Evolutionary conservation across 2,329 filamentous ascomycete species (phyloP), one percentile per base, ranked within the genome.

Genomic region (Colletotrichum gigasporum): DNA sequence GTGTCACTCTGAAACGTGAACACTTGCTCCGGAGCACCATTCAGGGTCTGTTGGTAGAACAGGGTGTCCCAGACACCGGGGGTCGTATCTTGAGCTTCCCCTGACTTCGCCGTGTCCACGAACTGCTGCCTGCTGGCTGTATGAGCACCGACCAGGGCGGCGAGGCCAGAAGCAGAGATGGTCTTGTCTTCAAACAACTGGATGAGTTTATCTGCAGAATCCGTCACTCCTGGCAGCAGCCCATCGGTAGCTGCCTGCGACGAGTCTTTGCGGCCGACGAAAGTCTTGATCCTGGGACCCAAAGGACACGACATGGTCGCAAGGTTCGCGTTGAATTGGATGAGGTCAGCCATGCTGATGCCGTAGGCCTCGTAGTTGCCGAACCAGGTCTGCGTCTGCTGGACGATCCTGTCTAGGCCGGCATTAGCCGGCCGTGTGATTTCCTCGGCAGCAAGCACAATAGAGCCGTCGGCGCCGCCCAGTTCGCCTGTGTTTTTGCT

Each of bases 111-210:
- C 1, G 71, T 45, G 66, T 84, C 78, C 63, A 80, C 78, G 37
- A 79, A 78, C 63, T 78, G 77, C 69, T 86, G 83, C 66, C 80
- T 79, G 3, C 81, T 82, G 3, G 82, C 79, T 1, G 82, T 82
- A 69, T 87, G 85, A 0, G 85, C 84, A 41, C 85, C 85, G 3
- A 87, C 71, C 2, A 87, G 79, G 2, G 85, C 84, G 2, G 82
- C 81, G 1, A 86, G 79, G 10, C 84, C 82, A 32, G 79, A 78
- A 0, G 80, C 76, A n/a, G 71, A 75, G 66, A 88, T 85, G 2
- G 84, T 86, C 73, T 87, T 87, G 67, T 81, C 78, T 24, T 74
- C 69, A 71, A 86, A 87, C 3, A 85, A 75, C 24, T 76, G 69
- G 61, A 85, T 79, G 30, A 85, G 72, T 9, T 76, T 78, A n/a